Evolutionary conservation across 257 asterid genomes (phyloP), one percentile per base, ranked within the genome.

Genomic region (Solanum medicagineum): DNA sequence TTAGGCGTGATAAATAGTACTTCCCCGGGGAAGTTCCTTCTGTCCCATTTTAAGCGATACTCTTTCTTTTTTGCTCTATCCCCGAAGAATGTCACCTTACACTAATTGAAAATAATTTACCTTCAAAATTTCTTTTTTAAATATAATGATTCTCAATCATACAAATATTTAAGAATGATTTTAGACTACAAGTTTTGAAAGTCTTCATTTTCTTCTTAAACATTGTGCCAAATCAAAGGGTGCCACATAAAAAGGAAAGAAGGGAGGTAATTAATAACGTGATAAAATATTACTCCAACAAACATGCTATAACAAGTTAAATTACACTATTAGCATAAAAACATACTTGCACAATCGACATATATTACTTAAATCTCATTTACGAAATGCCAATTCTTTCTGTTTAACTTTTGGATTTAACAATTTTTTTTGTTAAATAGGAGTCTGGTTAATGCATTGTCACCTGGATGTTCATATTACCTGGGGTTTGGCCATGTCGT

Each of bases 361-460:
- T 71, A 20, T 26, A 42, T 42, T 19, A 71, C 32, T 19, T 20
- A 6, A 71, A 62, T 22, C 17, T 5, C 8, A 2, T 22, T 22
- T 62, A 22, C 22, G 4, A 59, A 20, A 1, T 20, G 11, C 29
- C 70, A 44, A 19, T 44, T n/a, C 32, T 20, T 73, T 7, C n/a
- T 51, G 1, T 45, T 79, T 22, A 69, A 69, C 17, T 32, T 55
- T 53, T n/a, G 66, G 66, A 56, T 40, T 44, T 32, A n/a, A 22
- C 56, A 42, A 36, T 65, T 80, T 55, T 42, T 16, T 54, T 63
- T 22, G 55, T 20, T 59, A 32, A 86, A 87, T 88, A 95, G 97
- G 99, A 59, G 93, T 92, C 3, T 95, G 99, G 99, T 42, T 95
- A 75, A 54, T 95, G 93, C 99, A 95, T 80, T 95, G 98, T 84